These are phyloP conservation scores for Picea glauca DNA, from an alignment of 75 land plant genomes.

Conservation along the genomic window DNA sequence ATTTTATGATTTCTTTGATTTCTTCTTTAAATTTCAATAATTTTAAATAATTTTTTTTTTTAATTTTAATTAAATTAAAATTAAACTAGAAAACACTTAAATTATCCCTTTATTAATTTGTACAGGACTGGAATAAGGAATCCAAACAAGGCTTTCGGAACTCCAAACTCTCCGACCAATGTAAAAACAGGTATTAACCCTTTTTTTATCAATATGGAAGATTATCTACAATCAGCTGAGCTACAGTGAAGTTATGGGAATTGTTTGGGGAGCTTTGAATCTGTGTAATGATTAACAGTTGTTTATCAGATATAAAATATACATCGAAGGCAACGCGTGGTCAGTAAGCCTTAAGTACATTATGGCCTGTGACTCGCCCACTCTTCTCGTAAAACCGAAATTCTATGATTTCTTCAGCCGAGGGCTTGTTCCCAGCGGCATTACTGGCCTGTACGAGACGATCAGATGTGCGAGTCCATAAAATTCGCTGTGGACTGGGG, in stretches of 20 bases:
- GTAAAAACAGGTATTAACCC: slow-evolving; percentile 15
- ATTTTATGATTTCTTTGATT: not conserved
- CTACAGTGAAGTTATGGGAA: not conserved
- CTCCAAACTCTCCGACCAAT: slow-evolving; percentile 14
- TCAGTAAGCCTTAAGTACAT: slow-evolving; percentile 30
- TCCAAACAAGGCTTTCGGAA: not conserved
- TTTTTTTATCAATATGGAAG: not conserved
- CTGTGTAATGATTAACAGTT: not conserved
- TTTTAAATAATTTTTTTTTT: too few relatives aligned
- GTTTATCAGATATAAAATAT: slow-evolving; percentile 19
- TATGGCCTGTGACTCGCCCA: slow-evolving; percentile 23
- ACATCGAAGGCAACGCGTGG: slow-evolving; percentile 30
- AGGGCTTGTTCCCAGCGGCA: slow-evolving; percentile 17
- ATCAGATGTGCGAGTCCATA: slow-evolving; percentile 12
- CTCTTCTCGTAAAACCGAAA: slow-evolving; percentile 6
- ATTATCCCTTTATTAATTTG: too few relatives aligned
- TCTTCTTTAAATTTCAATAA: too few relatives aligned
- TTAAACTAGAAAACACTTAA: too few relatives aligned
- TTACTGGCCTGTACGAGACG: slow-evolving; percentile 11
- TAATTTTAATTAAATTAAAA: too few relatives aligned
- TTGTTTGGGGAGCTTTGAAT: too few relatives aligned
- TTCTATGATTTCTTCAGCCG: slow-evolving; percentile 22
- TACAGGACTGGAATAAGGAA: slow-evolving; percentile 21
- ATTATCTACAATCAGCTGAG: not conserved
- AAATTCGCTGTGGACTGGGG: slow-evolving; percentile 21